Percentiles rank a stretch among this genome's conserved stretches.
phyloP scores from a whole-genome alignment of 306 rosid genomes.

The Acacia acuminata region DNA sequence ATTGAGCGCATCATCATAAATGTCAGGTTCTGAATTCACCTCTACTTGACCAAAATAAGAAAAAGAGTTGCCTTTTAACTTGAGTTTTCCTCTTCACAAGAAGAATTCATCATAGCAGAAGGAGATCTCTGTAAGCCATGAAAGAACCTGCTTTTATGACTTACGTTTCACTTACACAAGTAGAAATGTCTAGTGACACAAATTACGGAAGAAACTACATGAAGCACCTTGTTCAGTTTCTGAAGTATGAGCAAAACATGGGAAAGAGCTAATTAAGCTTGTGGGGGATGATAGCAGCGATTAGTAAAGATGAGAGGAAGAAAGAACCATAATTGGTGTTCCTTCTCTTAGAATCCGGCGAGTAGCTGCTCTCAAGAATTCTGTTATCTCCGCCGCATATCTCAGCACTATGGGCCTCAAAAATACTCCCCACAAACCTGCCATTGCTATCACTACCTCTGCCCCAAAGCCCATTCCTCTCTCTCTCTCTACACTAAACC shows the following conservation, averaged over 20 bases:
- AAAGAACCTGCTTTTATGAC: background rate
- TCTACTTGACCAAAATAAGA: no score
- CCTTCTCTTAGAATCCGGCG: background rate
- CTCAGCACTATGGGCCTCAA: constrained; percentile 43
- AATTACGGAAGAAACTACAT: background rate
- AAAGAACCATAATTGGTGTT: background rate
- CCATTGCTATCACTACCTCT: constrained; percentile 32
- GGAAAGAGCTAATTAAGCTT: background rate
- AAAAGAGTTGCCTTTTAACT: background rate
- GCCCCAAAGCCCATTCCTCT: constrained; percentile 35
- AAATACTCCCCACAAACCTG: constrained; percentile 47
- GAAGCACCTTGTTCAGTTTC: background rate
- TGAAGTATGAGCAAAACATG: background rate
- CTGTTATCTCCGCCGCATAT: constrained; percentile 37
- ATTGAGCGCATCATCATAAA: background rate
- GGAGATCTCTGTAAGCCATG: no score
- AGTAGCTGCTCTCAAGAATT: background rate
- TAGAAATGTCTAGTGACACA: background rate
- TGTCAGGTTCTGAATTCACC: no score
- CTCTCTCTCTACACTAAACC: background rate
- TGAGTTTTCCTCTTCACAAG: background rate
- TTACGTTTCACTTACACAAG: background rate
- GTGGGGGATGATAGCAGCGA: background rate
- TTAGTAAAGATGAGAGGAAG: background rate
- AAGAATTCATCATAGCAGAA: no score